Conservation (phyloP, 2,329 filamentous ascomycete genomes). For the Triangularia verruculosa region DNA sequence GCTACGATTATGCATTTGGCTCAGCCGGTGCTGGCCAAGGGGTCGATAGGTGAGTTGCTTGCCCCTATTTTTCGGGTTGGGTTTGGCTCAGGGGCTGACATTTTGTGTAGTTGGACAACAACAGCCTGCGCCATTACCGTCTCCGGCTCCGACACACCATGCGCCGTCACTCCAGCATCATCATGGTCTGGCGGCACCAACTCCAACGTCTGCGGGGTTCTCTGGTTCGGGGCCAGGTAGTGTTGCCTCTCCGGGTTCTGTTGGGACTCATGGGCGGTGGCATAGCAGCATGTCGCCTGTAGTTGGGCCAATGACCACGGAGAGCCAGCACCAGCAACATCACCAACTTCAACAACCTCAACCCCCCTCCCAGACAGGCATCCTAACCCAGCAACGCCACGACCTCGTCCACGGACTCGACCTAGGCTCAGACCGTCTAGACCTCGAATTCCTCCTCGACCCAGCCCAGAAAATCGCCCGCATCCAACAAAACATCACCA, state of each 20-base stretch:
- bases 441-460: constrained; percentile 70
- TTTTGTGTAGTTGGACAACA: constrained; percentile 27
- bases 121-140: constrained; percentile 20
- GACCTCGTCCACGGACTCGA: constrained; percentile 55
- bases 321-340: constrained; percentile 5
- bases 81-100: constrained; percentile 8
- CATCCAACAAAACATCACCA: constrained; percentile 49
- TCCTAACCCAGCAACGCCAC: constrained; percentile 47
- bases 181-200: background rate
- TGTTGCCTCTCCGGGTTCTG: constrained; percentile 21
- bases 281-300: constrained; percentile 20
- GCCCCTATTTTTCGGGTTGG: background rate
- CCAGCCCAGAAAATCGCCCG: constrained; percentile 52
- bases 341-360: constrained; percentile 26
- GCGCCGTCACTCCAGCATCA: constrained; percentile 23
- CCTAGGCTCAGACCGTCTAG: constrained; percentile 63
- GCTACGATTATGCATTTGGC: constrained; percentile 62
- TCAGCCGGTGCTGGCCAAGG: constrained; percentile 51
- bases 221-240: constrained; percentile 18
- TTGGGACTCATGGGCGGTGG: constrained; percentile 19
- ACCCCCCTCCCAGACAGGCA: constrained; percentile 30
- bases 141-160: constrained; percentile 32
- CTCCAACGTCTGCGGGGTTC: constrained; percentile 17
- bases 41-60: constrained; percentile 12
- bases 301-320: constrained; percentile 9